These are phyloP conservation scores for Adansonia grandidieri DNA, from an alignment of 441 rosid species.

Conservation along the genomic window DNA sequence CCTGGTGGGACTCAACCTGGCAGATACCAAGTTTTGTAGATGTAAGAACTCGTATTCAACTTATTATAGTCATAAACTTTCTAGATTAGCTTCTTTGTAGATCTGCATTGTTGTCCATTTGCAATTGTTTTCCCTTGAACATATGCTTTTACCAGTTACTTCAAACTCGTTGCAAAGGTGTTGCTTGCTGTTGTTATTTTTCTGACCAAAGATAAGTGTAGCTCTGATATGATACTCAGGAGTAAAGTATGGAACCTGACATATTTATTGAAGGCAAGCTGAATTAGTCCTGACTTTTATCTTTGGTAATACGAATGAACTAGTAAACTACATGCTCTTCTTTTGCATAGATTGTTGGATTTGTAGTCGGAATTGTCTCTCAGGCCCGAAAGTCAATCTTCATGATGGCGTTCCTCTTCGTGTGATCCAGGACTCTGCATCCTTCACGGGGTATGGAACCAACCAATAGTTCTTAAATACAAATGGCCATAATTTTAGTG, in stretches of 20 bases:
- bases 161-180: neutral
- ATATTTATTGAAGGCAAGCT: conserved; percentile 19
- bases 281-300: conserved; percentile 20
- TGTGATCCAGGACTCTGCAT: conserved; percentile 35
- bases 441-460: conserved; percentile 19
- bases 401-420: conserved; percentile 45
- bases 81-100: neutral
- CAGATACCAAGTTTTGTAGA: conserved; percentile 84
- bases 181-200: conserved; percentile 1
- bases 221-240: conserved; percentile 9
- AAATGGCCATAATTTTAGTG: conserved; percentile 7
- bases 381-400: conserved; percentile 34
- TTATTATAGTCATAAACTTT: neutral
- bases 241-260: neutral
- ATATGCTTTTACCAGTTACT: neutral
- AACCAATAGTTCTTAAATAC: neutral
- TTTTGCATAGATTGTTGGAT: conserved; percentile 40
- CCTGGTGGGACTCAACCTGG: conserved; percentile 92
- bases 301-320: conserved; percentile 10
- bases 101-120: conserved; percentile 9
- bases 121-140: neutral
- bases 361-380: conserved; percentile 37
- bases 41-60: conserved; percentile 53
- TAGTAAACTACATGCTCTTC: conserved; percentile 22
- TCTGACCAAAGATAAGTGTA: conserved; percentile 3